These are phyloP conservation scores for Hirsutella minnesotensis DNA, from an alignment of 2,329 filamentous ascomycete species.

Conservation along the genomic window DNA sequence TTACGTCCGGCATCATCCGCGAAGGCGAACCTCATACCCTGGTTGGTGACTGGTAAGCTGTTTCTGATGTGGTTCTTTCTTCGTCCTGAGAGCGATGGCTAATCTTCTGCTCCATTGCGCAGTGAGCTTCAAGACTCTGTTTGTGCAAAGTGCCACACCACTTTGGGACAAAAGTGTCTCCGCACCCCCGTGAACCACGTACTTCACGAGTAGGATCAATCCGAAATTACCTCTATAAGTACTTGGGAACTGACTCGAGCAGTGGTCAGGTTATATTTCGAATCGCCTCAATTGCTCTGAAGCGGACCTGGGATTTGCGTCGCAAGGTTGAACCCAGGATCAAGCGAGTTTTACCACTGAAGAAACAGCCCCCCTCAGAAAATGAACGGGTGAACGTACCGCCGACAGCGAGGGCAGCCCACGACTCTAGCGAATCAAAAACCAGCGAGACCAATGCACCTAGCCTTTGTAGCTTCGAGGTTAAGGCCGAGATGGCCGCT, in stretches of 20 bases:
- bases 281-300: constrained; percentile 15
- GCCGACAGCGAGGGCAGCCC: background rate
- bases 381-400: background rate
- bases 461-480: constrained; percentile 10
- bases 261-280: constrained; percentile 26
- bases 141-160: constrained; percentile 18
- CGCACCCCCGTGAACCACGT: constrained; percentile 23
- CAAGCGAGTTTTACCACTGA: constrained; percentile 19
- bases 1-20: constrained; percentile 13
- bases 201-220: constrained; percentile 19
- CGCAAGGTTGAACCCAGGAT: constrained; percentile 18
- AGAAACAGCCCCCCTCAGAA: background rate
- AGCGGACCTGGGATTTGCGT: constrained; percentile 8
- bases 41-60: constrained; percentile 19
- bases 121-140: constrained; percentile 24
- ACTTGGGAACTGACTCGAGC: constrained; percentile 5
- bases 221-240: background rate
- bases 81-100: background rate
- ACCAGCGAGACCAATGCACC: background rate
- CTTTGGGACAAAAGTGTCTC: constrained; percentile 23
- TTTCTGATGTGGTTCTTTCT: constrained; percentile 5
- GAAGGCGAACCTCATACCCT: constrained; percentile 21
- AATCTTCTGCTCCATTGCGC: background rate
- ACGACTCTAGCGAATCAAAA: background rate
- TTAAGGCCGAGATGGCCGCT: constrained; percentile 20